phyloP scores from a whole-genome alignment of 1,284 basidiomycete genomes.

The Ganoderma sinense region DNA sequence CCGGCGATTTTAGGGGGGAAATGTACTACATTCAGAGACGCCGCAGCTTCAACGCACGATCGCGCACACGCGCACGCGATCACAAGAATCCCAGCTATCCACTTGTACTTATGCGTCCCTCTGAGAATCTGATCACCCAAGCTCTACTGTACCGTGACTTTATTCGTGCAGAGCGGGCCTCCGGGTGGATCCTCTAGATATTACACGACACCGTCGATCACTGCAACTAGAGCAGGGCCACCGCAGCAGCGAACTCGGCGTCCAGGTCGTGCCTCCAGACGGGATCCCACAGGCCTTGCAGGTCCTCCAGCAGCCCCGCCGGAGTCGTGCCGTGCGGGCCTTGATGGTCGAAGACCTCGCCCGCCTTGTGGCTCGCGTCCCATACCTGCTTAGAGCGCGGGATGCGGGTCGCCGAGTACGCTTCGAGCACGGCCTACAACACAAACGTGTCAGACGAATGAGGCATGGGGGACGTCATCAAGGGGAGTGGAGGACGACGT shows the following conservation, averaged over 20 bases:
- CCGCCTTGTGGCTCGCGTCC: slow-evolving; percentile 46
- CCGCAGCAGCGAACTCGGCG: slow-evolving; percentile 42
- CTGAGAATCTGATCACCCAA: no score
- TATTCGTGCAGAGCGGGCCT: no score
- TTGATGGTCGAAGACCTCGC: slow-evolving; percentile 41
- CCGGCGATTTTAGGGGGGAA: no score
- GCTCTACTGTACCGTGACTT: no score
- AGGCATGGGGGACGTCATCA: no score
- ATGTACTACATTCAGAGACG: no score
- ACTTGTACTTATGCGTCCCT: no score
- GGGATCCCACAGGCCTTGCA: slow-evolving; percentile 51
- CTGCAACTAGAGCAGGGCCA: slow-evolving; percentile 24
- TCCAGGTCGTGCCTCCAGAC: slow-evolving; percentile 58
- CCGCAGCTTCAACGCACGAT: no score
- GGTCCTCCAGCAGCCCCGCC: slow-evolving; percentile 36
- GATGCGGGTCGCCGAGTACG: slow-evolving; percentile 52
- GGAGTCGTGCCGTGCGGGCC: slow-evolving; percentile 31
- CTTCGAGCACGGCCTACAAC: slow-evolving; percentile 48
- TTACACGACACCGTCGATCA: not conserved
- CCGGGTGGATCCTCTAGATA: not conserved
- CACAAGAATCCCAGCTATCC: no score
- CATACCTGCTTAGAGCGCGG: slow-evolving; percentile 55
- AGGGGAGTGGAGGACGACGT: slow-evolving; percentile 18
- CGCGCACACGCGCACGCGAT: no score
- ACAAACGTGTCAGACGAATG: not conserved